Percentiles rank a stretch among this genome's conserved stretches.
Conservation (phyloP, 192 early-diverging fungal genomes). For the Tieghemiomyces parasiticus region DNA sequence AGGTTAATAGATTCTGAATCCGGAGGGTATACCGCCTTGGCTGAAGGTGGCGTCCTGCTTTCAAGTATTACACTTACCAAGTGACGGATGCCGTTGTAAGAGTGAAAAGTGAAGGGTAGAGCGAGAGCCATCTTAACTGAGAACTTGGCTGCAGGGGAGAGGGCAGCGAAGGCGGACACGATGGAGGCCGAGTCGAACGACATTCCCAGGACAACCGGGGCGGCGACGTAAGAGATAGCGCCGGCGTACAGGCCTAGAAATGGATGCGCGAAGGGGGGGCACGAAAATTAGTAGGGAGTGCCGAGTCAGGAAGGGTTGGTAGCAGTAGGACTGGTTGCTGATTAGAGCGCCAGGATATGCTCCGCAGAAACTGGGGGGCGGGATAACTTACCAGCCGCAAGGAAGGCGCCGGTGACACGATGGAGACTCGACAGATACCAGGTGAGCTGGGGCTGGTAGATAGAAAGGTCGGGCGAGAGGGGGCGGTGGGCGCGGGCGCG, state of each 20-base stretch:
- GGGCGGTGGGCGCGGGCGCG: conserved; percentile 48
- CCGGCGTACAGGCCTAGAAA: conserved; percentile 42
- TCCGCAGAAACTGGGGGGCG: too few relatives aligned
- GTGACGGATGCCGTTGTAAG: conserved; percentile 77
- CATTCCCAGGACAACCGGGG: conserved; percentile 35
- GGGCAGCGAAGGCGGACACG: conserved; percentile 43
- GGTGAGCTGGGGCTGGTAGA: conserved; percentile 85
- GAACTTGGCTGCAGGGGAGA: conserved; percentile 52
- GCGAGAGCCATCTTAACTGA: conserved; percentile 56
- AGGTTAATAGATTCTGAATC: not conserved
- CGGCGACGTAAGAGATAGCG: conserved; percentile 50
- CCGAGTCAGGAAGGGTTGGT: not conserved
- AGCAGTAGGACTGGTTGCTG: not conserved
- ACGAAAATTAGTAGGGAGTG: not conserved
- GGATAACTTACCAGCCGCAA: conserved; percentile 56
- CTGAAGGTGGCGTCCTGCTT: not conserved
- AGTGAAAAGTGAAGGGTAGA: conserved; percentile 64
- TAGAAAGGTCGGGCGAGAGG: conserved; percentile 64
- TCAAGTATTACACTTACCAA: conserved; percentile 34
- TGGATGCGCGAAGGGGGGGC: not conserved
- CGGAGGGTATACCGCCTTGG: not conserved
- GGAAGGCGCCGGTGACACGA: conserved; percentile 58
- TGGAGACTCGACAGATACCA: conserved; percentile 58
- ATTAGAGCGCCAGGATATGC: not conserved
- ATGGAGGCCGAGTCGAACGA: conserved; percentile 50